phyloP scores from a whole-genome alignment of 2,329 filamentous ascomycete species.

The Hymenoscyphus fraxineus region DNA sequence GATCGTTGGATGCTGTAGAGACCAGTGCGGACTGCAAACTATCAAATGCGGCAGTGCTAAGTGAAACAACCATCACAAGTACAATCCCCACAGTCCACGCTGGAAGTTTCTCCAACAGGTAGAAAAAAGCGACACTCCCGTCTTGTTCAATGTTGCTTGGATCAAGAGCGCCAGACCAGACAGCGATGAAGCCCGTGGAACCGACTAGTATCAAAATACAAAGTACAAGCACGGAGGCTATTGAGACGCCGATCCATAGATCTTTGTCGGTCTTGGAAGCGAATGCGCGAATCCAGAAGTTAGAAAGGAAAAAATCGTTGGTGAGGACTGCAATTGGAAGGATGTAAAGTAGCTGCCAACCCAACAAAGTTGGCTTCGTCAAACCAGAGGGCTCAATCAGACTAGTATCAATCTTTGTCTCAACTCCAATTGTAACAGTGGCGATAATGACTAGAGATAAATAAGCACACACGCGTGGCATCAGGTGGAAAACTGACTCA shows the following conservation, averaged over 20 bases:
- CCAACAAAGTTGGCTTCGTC: slow-evolving; percentile 65
- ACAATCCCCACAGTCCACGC: slow-evolving; percentile 79
- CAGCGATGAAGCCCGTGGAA: slow-evolving; percentile 68
- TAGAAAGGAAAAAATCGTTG: slow-evolving; percentile 83
- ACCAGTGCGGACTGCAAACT: slow-evolving; percentile 80
- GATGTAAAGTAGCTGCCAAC: slow-evolving; percentile 85
- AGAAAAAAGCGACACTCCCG: slow-evolving; percentile 70
- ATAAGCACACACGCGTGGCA: background rate
- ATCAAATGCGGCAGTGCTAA: slow-evolving; percentile 77
- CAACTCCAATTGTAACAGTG: slow-evolving; percentile 71
- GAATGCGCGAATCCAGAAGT: slow-evolving; percentile 81
- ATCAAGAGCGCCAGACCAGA: slow-evolving; percentile 68
- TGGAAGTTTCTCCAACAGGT: slow-evolving; percentile 67
- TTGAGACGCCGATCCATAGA: slow-evolving; percentile 68
- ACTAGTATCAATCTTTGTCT: slow-evolving; percentile 66
- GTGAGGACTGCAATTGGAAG: slow-evolving; percentile 75
- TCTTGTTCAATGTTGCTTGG: slow-evolving; percentile 57
- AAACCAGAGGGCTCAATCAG: slow-evolving; percentile 67
- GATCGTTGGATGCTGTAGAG: slow-evolving; percentile 77
- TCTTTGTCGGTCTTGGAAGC: slow-evolving; percentile 76
- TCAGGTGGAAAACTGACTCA: slow-evolving; percentile 41
- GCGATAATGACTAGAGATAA: slow-evolving; percentile 58
- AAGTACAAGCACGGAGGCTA: slow-evolving; percentile 62
- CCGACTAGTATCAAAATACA: slow-evolving; percentile 71
- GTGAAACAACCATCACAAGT: slow-evolving; percentile 73